A percentile compares a stretch with the other conserved stretches of the same genome.
Evolutionary conservation across 2,329 filamentous ascomycete genomes (phyloP).

Genomic region (Pestalotiopsis sp.): DNA sequence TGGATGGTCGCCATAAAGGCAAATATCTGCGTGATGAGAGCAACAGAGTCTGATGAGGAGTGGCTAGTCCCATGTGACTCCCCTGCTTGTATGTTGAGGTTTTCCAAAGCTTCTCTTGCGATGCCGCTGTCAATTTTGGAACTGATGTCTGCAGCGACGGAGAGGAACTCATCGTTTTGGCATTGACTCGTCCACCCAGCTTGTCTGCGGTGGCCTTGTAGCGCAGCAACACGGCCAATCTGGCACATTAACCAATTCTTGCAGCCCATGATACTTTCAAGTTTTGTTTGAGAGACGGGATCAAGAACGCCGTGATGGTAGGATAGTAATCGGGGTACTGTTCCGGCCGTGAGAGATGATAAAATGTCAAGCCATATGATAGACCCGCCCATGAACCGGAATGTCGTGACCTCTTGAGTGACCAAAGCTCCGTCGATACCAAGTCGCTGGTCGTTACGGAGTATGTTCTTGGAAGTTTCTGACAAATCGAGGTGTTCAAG

Average conservation of each 20-base stretch:
- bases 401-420: background rate
- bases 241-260: slow-evolving; percentile 13
- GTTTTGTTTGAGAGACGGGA: slow-evolving; percentile 2
- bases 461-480: background rate
- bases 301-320: slow-evolving; percentile 4
- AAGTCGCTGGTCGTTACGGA: background rate
- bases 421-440: background rate
- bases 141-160: background rate
- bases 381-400: background rate
- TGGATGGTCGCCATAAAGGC: slow-evolving; percentile 13
- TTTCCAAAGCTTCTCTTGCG: background rate
- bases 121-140: background rate
- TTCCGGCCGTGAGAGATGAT: slow-evolving; percentile 9
- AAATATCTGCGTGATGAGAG: slow-evolving; percentile 8
- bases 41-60: no score
- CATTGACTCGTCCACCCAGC: background rate
- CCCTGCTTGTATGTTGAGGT: background rate
- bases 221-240: slow-evolving; percentile 12
- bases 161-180: background rate
- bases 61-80: background rate
- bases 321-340: background rate
- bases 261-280: slow-evolving; percentile 15
- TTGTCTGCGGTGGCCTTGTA: background rate
- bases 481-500: background rate
- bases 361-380: slow-evolving; percentile 9